phyloP scores from a whole-genome alignment of 495 filamentous ascomycete species.

The Podospora appendiculata region DNA sequence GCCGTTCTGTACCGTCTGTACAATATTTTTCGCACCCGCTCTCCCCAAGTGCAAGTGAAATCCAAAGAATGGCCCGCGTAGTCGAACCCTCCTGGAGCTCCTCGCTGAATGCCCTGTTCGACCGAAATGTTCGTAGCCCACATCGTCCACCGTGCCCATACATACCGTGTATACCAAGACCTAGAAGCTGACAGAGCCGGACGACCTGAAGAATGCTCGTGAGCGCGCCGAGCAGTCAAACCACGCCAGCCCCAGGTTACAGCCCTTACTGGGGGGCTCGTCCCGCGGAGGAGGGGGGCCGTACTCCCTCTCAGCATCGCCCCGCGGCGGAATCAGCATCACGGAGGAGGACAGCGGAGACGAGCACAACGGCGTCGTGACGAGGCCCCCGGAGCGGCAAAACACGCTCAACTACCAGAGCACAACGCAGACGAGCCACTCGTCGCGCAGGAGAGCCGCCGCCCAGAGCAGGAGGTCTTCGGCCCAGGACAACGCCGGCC shows the following conservation, averaged over 20 bases:
- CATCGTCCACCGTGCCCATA: not conserved
- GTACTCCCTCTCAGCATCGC: constrained; percentile 5
- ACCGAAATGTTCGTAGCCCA: constrained; percentile 15
- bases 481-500: not conserved
- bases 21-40: not conserved
- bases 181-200: not conserved
- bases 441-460: constrained; percentile 12
- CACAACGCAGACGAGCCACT: constrained; percentile 16
- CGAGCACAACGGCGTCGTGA: constrained; percentile 23
- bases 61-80: constrained; percentile 6
- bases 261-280: constrained; percentile 12
- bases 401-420: constrained; percentile 26
- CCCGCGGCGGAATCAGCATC: not conserved
- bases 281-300: not conserved
- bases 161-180: not conserved
- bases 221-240: constrained; percentile 22
- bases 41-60: not conserved
- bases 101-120: constrained; percentile 11
- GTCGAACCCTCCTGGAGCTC: constrained; percentile 12
- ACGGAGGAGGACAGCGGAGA: constrained; percentile 19
- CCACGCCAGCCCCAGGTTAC: constrained; percentile 14
- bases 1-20: too few relatives aligned
- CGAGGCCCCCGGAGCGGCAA: constrained; percentile 16
- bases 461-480: constrained; percentile 6
- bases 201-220: constrained; percentile 14